Base-by-base conservation (phyloP, 2,329 filamentous ascomycete species). In the Nannizziopsis arthrosporioides region DNA sequence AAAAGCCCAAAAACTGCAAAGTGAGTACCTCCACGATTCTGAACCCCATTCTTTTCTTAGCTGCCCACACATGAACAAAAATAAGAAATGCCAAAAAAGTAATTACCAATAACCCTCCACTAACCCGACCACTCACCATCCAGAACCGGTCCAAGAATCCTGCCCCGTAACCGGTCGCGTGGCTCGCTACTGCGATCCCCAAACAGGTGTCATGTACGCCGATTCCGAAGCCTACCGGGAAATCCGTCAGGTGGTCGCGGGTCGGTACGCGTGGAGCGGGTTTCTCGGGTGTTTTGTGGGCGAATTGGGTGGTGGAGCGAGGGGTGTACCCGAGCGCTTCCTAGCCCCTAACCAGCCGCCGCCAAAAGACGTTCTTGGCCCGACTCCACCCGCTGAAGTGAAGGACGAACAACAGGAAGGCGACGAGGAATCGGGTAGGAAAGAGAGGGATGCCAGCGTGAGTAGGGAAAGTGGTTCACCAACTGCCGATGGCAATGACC, bases 251-350 rank as follows among this genome's bases (percentile, higher is more conserved):
- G 74, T 94, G 11, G 68, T 78, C 45, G 76, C 73, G 1, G 84
- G 86, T 38, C 80, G 85, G 39, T 89, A 88, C 63, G 78, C 78
- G 50, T 98, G 86, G 85, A 94, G 88, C 62, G 73, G 73, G 27
- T 72, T 92, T 56, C 66, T 94, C 27, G 88, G 85, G 5, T 85
- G 82, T 12, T 98, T 89, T 76, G 82, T 90, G 3, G 90, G 90
- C 0, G 76, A 74, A 27, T 54, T 59, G 5, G 55, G 73, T 70
- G 54, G 71, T 70, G 61, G 70, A 66, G 78, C 85, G 0, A 85
- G 73, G 35, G 89, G 88, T 5, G 89, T 94, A 18, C 90, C 88
- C 0, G 80, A 79, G 50, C 77, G 86, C 44, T 96, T 94, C 61
- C 59, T 70, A 49, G 61, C 69, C 18, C 56, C 56, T 18, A 50